phyloP scores from a whole-genome alignment of 1,284 basidiomycete species.

The Ceratobasidium sp. region DNA sequence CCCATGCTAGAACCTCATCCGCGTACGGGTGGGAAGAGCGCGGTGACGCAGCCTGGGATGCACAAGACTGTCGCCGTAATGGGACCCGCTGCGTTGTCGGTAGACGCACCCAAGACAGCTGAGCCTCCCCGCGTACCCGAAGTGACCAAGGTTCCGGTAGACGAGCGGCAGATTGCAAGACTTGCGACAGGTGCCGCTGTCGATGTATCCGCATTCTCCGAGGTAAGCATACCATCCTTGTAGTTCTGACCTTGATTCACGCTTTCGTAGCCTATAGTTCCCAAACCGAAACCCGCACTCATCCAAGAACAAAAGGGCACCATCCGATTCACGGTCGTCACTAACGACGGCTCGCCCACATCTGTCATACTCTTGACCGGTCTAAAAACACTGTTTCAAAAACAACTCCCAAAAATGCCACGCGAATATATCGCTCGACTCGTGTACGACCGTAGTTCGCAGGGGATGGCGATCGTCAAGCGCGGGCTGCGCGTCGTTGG shows the following conservation, averaged over 20 bases:
- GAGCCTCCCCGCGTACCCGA: slow-evolving; percentile 65
- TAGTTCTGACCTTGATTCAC: background rate
- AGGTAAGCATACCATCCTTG: slow-evolving; percentile 49
- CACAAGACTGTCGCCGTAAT: slow-evolving; percentile 65
- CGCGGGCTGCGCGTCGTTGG: slow-evolving; percentile 95
- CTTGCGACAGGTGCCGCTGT: slow-evolving; percentile 82
- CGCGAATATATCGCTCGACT: slow-evolving; percentile 97
- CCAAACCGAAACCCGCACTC: slow-evolving; percentile 69
- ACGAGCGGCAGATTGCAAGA: slow-evolving; percentile 72
- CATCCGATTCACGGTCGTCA: slow-evolving; percentile 86
- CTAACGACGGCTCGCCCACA: slow-evolving; percentile 80
- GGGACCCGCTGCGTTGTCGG: slow-evolving; percentile 51
- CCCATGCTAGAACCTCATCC: slow-evolving; percentile 35
- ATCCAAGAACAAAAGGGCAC: slow-evolving; percentile 84
- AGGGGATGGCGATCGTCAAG: slow-evolving; percentile 94
- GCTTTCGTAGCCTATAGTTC: slow-evolving; percentile 59
- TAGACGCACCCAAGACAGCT: slow-evolving; percentile 54
- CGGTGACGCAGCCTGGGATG: slow-evolving; percentile 61
- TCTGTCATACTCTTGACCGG: slow-evolving; percentile 89
- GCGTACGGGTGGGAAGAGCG: slow-evolving; percentile 46
- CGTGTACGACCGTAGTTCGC: slow-evolving; percentile 92
- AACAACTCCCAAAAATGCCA: slow-evolving; percentile 99
- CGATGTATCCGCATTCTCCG: slow-evolving; percentile 64
- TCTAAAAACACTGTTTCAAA: slow-evolving; percentile 96
- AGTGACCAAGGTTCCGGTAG: slow-evolving; percentile 74